phyloP scores from a whole-genome alignment of 495 filamentous ascomycete genomes.

The Penicillium flavigenum region DNA sequence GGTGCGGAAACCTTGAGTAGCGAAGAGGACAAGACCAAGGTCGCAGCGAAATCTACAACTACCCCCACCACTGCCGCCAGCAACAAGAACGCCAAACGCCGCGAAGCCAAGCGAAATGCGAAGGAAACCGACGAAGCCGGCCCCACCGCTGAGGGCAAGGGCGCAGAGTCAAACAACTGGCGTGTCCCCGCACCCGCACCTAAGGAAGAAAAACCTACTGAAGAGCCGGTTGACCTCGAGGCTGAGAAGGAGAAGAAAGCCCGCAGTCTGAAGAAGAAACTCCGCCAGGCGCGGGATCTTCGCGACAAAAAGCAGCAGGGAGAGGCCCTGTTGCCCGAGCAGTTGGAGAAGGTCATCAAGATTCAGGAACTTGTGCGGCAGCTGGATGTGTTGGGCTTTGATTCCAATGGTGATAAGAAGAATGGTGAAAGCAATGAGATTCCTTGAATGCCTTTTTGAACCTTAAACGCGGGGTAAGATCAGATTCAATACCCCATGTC shows the following conservation, averaged over 20 bases:
- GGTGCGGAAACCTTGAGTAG: conserved; percentile 66
- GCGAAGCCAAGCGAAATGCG: conserved; percentile 85
- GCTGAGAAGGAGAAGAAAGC: conserved; percentile 90
- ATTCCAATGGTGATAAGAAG: conserved; percentile 60
- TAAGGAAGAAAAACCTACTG: conserved; percentile 33
- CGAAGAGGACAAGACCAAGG: conserved; percentile 47
- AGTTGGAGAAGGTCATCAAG: conserved; percentile 96
- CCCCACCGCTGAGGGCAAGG: conserved; percentile 40
- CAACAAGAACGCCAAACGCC: conserved; percentile 93
- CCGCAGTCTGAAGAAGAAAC: conserved; percentile 91
- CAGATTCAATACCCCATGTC: background rate
- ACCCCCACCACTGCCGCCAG: conserved; percentile 44
- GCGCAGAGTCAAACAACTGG: conserved; percentile 35
- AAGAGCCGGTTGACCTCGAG: conserved; percentile 57
- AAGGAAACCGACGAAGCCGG: conserved; percentile 54
- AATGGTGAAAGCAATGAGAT: conserved; percentile 14
- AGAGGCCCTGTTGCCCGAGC: conserved; percentile 80
- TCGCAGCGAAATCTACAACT: conserved; percentile 24
- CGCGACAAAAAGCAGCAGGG: conserved; percentile 89
- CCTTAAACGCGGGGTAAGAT: background rate
- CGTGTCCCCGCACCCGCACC: conserved; percentile 20
- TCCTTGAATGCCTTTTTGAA: conserved; percentile 12
- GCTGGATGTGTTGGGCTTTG: conserved; percentile 82
- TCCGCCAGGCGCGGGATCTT: conserved; percentile 87
- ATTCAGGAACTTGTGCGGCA: conserved; percentile 91